Percentiles rank a stretch among this genome's conserved stretches.
Evolutionary conservation across 2,329 filamentous ascomycete genomes (phyloP).

Genomic region (Capronia americana): DNA sequence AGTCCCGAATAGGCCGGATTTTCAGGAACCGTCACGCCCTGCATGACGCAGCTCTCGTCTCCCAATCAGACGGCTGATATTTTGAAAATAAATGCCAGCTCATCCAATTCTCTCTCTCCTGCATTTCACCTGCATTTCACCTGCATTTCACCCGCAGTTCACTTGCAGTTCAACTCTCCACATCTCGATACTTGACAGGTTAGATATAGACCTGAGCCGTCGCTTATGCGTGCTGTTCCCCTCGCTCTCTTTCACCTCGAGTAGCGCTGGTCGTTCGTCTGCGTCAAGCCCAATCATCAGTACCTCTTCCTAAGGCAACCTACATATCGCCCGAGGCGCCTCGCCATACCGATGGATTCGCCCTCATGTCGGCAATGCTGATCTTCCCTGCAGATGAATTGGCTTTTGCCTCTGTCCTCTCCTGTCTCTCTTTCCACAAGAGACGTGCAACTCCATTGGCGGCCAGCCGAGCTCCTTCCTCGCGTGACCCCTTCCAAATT

Average conservation of each 20-base stretch:
- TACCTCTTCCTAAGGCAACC: background rate
- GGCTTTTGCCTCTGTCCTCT: slow-evolving; percentile 19
- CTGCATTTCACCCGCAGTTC: background rate
- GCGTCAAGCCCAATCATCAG: background rate
- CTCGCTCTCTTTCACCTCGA: background rate
- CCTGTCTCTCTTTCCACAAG: slow-evolving; percentile 28
- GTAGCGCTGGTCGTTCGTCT: background rate
- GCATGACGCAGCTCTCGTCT: slow-evolving; percentile 11
- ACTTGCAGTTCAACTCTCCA: background rate
- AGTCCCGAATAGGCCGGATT: slow-evolving; percentile 10
- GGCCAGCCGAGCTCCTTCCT: slow-evolving; percentile 26
- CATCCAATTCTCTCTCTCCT: slow-evolving; percentile 21
- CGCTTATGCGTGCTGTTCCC: slow-evolving; percentile 7
- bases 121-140: slow-evolving; percentile 23
- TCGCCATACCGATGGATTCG: slow-evolving; percentile 15
- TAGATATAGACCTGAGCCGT: background rate
- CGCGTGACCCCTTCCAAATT: slow-evolving; percentile 23
- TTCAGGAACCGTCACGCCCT: slow-evolving; percentile 8
- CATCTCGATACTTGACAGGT: slow-evolving; percentile 1
- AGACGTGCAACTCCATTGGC: slow-evolving; percentile 30
- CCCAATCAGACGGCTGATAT: background rate
- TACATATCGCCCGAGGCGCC: slow-evolving; percentile 13
- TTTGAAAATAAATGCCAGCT: slow-evolving; percentile 2
- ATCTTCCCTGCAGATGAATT: slow-evolving; percentile 9
- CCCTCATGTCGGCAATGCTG: slow-evolving; percentile 15